Conservation (phyloP, 768 basidiomycete species). For the Filobasidium floriforme region DNA sequence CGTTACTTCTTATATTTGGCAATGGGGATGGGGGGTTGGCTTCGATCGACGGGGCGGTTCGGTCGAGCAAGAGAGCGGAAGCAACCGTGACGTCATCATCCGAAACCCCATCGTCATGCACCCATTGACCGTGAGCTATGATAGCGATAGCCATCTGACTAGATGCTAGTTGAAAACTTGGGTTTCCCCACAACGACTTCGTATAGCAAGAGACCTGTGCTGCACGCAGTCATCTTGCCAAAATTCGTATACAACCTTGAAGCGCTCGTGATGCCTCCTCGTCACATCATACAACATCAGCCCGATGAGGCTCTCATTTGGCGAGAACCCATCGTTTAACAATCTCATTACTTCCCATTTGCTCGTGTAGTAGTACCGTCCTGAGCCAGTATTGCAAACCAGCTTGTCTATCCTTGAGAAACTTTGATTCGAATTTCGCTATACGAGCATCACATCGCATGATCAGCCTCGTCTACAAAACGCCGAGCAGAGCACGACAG, state of each 20-base stretch:
- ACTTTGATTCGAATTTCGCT: conserved; percentile 40
- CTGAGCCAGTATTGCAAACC: conserved; percentile 39
- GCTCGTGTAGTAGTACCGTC: conserved; percentile 36
- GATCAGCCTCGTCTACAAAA: no score
- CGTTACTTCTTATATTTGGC: neutral
- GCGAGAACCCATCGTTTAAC: neutral
- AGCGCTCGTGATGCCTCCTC: neutral
- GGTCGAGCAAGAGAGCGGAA: no score
- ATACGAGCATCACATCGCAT: neutral
- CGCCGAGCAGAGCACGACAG: neutral
- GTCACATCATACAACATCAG: neutral
- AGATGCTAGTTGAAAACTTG: no score
- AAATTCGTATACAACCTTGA: no score
- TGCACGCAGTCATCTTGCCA: no score
- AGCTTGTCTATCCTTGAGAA: conserved; percentile 35
- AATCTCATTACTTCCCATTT: conserved; percentile 1
- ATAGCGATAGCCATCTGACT: no score
- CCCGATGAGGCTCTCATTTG: neutral
- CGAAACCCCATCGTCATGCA: no score
- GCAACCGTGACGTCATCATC: neutral
- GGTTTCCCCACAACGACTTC: no score
- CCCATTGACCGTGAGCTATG: no score
- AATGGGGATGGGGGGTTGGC: neutral
- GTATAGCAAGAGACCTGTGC: no score
- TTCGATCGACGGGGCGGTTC: neutral